Evolutionary conservation across 257 asterid species (phyloP), one percentile per base, ranked within the genome.

Genomic region (Cruciata laevipes): DNA sequence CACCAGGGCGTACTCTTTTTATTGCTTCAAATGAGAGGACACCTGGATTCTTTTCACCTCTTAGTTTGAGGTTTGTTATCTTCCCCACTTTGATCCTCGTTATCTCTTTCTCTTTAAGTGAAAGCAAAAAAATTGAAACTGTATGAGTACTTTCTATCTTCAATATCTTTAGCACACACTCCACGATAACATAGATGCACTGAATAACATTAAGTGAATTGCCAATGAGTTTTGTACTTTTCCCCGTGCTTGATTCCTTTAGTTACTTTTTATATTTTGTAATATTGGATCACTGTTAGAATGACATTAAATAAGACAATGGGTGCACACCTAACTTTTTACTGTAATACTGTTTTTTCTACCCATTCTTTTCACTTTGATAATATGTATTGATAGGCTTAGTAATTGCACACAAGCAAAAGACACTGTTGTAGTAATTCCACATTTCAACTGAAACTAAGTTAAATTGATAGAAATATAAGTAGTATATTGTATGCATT

Each of bases 1-100:
- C 86, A 3, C 86, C 84, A 5, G 96, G 96, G 57, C 83, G 91
- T 77, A 90, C 91, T 65, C 86, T 94, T 33, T 94, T 83, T 68
- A 88, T 94, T 64, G 99, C 97, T 66, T 90, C 98, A 53, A 94
- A 94, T 32, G 99, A 90, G 81, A 84, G 96, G 73, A 81, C 81
- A 33, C 86, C 89, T 0, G 96, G 89, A 40, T 88, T 88, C 81
- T 94, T 94, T 67, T 84, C 96, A 2, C 94, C 98, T 76, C 80
- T 94, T 77, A 79, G 80, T 60, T 79, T 24, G 9, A 85, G 95
- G 99, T 90, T 72, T 61, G 71, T 69, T 64, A 21, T 35, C 11
- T 57, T 64, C 7, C 27, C 65, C 30, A 37, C 32, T 63, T 56
- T 27, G 42, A 4, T 63, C 65, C 21, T 68, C 65, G 6, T 20